Evolutionary conservation across 2,329 filamentous ascomycete species (phyloP).

Genomic region (Pseudogymnoascus verrucosus): DNA sequence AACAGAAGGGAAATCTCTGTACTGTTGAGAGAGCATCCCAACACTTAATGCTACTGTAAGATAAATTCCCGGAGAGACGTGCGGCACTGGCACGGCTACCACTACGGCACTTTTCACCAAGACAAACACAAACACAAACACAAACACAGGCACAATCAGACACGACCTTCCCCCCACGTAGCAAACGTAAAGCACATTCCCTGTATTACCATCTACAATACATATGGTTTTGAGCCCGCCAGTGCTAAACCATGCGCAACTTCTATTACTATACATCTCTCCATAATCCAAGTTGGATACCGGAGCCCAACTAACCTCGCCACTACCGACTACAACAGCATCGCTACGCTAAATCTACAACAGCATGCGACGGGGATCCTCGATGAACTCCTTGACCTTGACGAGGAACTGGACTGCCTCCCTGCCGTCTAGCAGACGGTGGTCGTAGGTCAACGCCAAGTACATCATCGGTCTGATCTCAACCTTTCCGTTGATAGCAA

Average conservation of each 20-base stretch:
- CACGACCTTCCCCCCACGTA: neutral
- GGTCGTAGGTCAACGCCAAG: constrained; percentile 93
- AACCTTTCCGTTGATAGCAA: constrained; percentile 86
- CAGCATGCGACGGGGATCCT: constrained; percentile 90
- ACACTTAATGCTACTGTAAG: neutral
- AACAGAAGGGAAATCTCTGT: neutral
- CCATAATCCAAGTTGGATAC: neutral
- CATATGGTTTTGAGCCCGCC: neutral
- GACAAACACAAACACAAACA: neutral
- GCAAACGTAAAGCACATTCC: neutral
- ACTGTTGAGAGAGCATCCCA: neutral
- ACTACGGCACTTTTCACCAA: neutral
- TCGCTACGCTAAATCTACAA: constrained; percentile 33
- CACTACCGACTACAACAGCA: constrained; percentile 1
- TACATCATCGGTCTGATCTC: constrained; percentile 99
- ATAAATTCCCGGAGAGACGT: neutral
- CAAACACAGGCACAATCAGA: neutral
- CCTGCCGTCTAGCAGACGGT: constrained; percentile 87
- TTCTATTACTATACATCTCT: neutral
- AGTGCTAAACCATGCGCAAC: neutral
- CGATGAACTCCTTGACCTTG: constrained; percentile 95
- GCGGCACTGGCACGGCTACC: neutral
- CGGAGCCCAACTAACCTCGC: neutral
- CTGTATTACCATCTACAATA: constrained; percentile 4
- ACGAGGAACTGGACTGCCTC: constrained; percentile 95